phyloP scores from a whole-genome alignment of 306 rosid genomes.

The Fagus crenata region DNA sequence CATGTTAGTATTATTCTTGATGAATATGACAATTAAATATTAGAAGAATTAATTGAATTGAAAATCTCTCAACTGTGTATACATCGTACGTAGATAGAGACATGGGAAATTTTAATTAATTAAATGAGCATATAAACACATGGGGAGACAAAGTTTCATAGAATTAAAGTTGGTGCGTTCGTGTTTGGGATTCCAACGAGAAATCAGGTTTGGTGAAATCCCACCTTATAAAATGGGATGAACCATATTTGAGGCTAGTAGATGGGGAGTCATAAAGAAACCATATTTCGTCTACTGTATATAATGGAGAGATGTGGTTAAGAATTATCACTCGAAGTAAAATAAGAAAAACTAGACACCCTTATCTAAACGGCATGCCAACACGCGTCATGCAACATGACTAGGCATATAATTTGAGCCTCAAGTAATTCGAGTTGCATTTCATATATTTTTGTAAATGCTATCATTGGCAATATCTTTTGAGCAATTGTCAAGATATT shows the following conservation, averaged over 20 bases:
- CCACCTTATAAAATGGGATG: conserved; percentile 44
- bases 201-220: conserved; percentile 53
- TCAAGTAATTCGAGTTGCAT: too few relatives aligned
- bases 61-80: neutral
- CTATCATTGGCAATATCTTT: too few relatives aligned
- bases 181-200: conserved; percentile 71
- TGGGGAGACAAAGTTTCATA: conserved; percentile 37
- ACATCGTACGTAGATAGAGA: neutral
- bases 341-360: neutral
- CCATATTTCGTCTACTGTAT: neutral
- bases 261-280: conserved; percentile 24
- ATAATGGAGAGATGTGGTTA: conserved; percentile 7
- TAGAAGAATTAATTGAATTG: neutral
- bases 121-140: conserved; percentile 19
- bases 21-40: neutral
- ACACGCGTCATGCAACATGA: too few relatives aligned
- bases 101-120: neutral
- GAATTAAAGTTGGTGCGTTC: conserved; percentile 67
- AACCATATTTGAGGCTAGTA: conserved; percentile 37
- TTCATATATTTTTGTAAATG: too few relatives aligned
- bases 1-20: neutral
- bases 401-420: too few relatives aligned
- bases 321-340: neutral
- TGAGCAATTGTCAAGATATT: too few relatives aligned
- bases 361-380: neutral